Base-by-base conservation (phyloP, 1,284 basidiomycete species). In the Trichosporon ovoides region DNA sequence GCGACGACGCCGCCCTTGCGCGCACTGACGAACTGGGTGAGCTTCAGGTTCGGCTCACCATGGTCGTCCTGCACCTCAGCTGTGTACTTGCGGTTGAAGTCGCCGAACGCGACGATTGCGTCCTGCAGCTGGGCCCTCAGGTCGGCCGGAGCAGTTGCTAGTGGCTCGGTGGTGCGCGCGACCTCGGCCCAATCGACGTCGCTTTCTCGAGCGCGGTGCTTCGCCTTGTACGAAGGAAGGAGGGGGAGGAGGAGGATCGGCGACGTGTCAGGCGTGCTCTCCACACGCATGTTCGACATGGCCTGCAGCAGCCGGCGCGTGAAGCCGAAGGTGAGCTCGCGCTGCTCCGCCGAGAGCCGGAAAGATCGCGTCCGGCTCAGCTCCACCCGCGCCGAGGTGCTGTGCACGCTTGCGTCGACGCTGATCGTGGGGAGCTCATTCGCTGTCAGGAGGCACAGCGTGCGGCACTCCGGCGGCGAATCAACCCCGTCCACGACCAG, bases 121-220 rank as follows among this genome's bases (percentile, higher is more conserved):
- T 72, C 71, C 1, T 55, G 37, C 10, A 64, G 52, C 46, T 68
- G 60, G 11, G 37, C 19, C 7, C 12, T 43, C 0, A 71, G 38
- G 6, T 61, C 34, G 16, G 60, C 55, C 7, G 60, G 10, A 19
- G 66, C 35, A 22, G 24, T 50, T 49, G 20, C 13, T 9, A 34
- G 50, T 2, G n/a, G 7, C 35, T 58, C 60, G 5, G 62, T 61
- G 12, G 60, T 48, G 4, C 38, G 38, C 1, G 40, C 31, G 7
- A 75, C 58, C 22, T 74, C 68, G 12, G 65, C 59, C 74, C 74
- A 75, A 11, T 63, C 66, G n/a, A 75, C 62, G 50, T 68, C 65
- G 20, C 1, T 48, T 13, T 48, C 43, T 24, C 28, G 24, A n/a
- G 43, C 43, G 16, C 43, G 43, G 19, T 48, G 43, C 28, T 48